Evolutionary conservation across 2,329 filamentous ascomycete species (phyloP), one percentile per base, ranked within the genome.

Genomic region (Cladosporium sp.): DNA sequence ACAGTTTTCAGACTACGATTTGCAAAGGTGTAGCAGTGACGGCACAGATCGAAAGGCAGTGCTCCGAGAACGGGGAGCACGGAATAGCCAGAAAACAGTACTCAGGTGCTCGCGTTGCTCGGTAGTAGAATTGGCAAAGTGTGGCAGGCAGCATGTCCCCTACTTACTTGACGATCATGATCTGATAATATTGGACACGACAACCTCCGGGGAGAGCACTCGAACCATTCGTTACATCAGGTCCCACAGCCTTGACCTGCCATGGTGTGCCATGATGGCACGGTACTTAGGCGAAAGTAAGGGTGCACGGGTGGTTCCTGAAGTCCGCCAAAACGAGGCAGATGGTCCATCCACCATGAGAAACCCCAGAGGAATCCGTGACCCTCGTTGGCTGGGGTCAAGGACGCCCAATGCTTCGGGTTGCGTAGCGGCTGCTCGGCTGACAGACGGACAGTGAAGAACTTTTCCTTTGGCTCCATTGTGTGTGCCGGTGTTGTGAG

Each of bases 151-250:
- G 20, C 22, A 32, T 27, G 27, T 8, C 15, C 43, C 9, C 17
- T 24, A 32, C 34, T 37, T 19, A 12, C 13, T 15, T 13, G 5
- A 18, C 20, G 22, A 32, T 37, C 22, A 47, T 47, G 43, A 47
- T 48, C 45, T 41, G 45, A 41, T 48, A 48, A 48, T 40, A n/a
- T n/a, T n/a, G 32, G 45, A 40, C 37, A 37, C 45, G 37, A 40
- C 45, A 48, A 18, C 27, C 24, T 34, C n/a, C 18, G 22, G 17
- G n/a, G 22, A 27, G 22, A 27, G 22, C 9, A 9, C 22, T 9
- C 22, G 9, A 9, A 27, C 9, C 5, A 27, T 9, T 4, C 27
- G 32, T 22, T 22, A 15, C 34, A 47, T 18, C 17, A 6, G 22
- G 22, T 9, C 4, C 22, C 9, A 27, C 22, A 27, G 22, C 22